Base-by-base conservation (phyloP, 169 alveolate species). In the Eimeria tenella region DNA sequence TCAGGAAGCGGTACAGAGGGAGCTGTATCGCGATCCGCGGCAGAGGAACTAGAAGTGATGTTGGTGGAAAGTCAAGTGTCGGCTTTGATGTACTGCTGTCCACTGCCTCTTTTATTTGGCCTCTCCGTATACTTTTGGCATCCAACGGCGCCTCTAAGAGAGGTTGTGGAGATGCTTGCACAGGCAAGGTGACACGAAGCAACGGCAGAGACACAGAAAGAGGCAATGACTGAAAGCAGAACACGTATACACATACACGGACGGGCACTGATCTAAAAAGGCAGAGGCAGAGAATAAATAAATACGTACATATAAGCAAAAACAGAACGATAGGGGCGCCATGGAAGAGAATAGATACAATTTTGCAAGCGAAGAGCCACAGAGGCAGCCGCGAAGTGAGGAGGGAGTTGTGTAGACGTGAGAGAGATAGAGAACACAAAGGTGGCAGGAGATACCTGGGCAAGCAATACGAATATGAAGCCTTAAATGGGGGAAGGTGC, bases 81-180 rank as follows among this genome's bases (percentile, higher is more conserved):
- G 13, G 91, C 91, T 60, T 62, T 84, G 65, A 19, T 25, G 49
- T 84, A 23, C 52, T 60, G 91, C 52, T 84, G 91, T 15, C 91
- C 91, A 56, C 81, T 62, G 6, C 17, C 91, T 55, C 91, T 84
- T 31, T 25, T 84, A 23, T 84, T 84, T 23, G 58, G 81, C 63
- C 70, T 84, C 53, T 84, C 91, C 65, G 91, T 84, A 11, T 84
- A 84, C 91, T 84, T 63, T 77, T 84, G 91, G 91, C 91, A 84
- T 71, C 21, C 91, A 52, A 23, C 79, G 65, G 15, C 31, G 60
- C 63, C 91, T 17, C 91, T 84, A n/a, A 84, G 81, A n/a, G 63
- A 84, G 13, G 60, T 49, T 21, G 91, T 63, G 21, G 91, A 84
- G 79, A 84, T 84, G 91, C 91, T 84, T 31, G 58, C 91, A 42